Evolutionary conservation across 345 rosid genomes (phyloP), one percentile per base, ranked within the genome.

Genomic region (Salix koriyanagi): DNA sequence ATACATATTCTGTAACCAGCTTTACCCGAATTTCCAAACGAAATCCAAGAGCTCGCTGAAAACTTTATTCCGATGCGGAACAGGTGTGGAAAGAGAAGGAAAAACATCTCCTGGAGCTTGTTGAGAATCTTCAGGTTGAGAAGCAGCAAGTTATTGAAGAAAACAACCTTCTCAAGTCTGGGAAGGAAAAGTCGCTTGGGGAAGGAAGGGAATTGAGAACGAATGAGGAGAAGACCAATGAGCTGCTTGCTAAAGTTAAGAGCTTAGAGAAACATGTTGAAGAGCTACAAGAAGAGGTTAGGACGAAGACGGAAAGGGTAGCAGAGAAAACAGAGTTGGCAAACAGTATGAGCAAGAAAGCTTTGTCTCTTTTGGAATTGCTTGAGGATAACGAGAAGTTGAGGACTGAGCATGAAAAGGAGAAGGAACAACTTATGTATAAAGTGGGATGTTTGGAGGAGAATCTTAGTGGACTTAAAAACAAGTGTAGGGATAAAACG

Each of bases 1-100:
- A 79, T 90, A 91, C 75, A 88, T 95, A 16, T 95, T 91, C 81
- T 93, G 98, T 83, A 87, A 87, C 77, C 97, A 95, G 86, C 84
- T 95, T 25, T 95, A 84, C 83, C 96, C 94, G 25, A 86, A 82
- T 41, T 85, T 91, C 77, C 94, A 87, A 77, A 78, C 88, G 9
- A 91, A 79, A 67, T 80, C 87, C 69, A 90, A 81, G 86, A 78
- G 79, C 74, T 75, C 89, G 62, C 90, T 84, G 73, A 88, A 85
- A 10, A 79, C n/a, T 90, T 65, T 89, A 82, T 70, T 58, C 86
- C 2, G 91, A 89, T 65, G 89, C 89, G 48, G 93, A 84, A 76
- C 89, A 81, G 54, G 70, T 76, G 0, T 94, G 91, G 90, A 87
- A 77, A 79, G 90, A 85, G 68, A 88, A 80, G 82, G 93, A 90